These are phyloP conservation scores for Verruconis gallopava DNA, from an alignment of 2,329 filamentous ascomycete genomes.

Conservation along the genomic window DNA sequence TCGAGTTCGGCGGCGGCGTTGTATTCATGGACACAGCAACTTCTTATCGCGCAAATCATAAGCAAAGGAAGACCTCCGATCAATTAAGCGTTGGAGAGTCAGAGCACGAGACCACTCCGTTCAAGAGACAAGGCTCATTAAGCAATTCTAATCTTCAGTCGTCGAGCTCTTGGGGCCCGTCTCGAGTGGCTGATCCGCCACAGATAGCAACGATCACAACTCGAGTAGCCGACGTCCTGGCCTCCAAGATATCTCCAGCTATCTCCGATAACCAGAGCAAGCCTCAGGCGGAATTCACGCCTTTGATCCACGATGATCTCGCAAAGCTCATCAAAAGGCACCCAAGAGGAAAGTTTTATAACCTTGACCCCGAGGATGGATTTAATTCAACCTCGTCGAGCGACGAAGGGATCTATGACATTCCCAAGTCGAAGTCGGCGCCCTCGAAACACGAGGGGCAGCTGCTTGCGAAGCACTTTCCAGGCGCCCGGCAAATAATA, in stretches of 20 bases:
- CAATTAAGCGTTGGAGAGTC: not conserved
- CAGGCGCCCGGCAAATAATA: slow-evolving; percentile 33
- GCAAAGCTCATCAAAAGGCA: slow-evolving; percentile 17
- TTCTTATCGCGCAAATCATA: slow-evolving; percentile 2
- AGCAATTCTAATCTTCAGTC: not conserved
- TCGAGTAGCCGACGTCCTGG: slow-evolving; percentile 3
- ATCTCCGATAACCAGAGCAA: not conserved
- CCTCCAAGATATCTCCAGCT: not conserved
- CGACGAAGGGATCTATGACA: slow-evolving; percentile 12
- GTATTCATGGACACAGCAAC: slow-evolving; percentile 27
- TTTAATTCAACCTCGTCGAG: slow-evolving; percentile 18
- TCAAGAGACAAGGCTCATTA: slow-evolving; percentile 1
- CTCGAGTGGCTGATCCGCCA: slow-evolving; percentile 2
- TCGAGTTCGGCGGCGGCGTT: slow-evolving; percentile 35
- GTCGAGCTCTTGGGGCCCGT: slow-evolving; percentile 5
- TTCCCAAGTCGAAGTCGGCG: slow-evolving; percentile 14
- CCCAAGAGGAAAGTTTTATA: slow-evolving; percentile 24
- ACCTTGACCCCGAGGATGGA: slow-evolving; percentile 18
- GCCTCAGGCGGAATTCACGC: slow-evolving; percentile 12
- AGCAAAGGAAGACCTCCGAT: slow-evolving; percentile 5
- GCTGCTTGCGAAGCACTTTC: slow-evolving; percentile 32
- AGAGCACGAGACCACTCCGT: not conserved
- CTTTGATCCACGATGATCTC: slow-evolving; percentile 14
- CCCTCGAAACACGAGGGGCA: slow-evolving; percentile 22
- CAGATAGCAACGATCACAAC: not conserved